These are phyloP conservation scores for Endogone sp. DNA, from an alignment of 192 early-diverging fungal species.

Conservation along the genomic window DNA sequence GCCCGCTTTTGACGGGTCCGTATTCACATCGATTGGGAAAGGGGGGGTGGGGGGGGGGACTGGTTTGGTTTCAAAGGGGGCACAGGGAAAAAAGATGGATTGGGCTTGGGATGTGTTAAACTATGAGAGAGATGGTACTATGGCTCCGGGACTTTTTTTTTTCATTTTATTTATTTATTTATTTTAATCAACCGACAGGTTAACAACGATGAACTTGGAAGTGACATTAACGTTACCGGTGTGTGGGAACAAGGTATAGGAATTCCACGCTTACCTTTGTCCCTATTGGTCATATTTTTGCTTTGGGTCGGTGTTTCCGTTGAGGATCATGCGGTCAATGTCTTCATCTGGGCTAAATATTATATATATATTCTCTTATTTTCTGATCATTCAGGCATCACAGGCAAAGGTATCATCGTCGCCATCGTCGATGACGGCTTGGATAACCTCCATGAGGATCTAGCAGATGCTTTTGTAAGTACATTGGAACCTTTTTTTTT, in stretches of 20 bases:
- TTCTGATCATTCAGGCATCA: constrained; percentile 52
- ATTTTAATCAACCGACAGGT: constrained; percentile 23
- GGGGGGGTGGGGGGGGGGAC: not conserved
- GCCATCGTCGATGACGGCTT: constrained; percentile 96
- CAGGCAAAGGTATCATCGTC: constrained; percentile 82
- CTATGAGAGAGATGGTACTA: too few species aligned
- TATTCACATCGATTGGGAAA: not conserved
- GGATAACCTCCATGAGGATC: constrained; percentile 80
- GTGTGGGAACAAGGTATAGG: constrained; percentile 86
- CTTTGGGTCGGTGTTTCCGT: too few species aligned
- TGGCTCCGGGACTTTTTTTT: too few species aligned
- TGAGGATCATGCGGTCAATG: too few species aligned
- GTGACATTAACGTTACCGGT: constrained; percentile 91
- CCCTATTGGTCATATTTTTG: too few species aligned
- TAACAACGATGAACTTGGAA: constrained; percentile 46
- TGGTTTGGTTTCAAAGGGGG: not conserved
- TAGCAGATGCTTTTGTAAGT: constrained; percentile 85
- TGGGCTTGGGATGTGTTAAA: not conserved
- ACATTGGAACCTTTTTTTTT: too few species aligned
- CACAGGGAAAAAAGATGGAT: not conserved
- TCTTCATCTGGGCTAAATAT: not conserved
- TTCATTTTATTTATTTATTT: not conserved
- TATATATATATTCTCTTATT: not conserved
- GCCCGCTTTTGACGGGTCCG: too few species aligned
- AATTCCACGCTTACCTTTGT: too few species aligned